Percentiles rank a stretch among this genome's conserved stretches.
phyloP scores from a whole-genome alignment of 208 protist genomes.

The Trypanosoma mega region DNA sequence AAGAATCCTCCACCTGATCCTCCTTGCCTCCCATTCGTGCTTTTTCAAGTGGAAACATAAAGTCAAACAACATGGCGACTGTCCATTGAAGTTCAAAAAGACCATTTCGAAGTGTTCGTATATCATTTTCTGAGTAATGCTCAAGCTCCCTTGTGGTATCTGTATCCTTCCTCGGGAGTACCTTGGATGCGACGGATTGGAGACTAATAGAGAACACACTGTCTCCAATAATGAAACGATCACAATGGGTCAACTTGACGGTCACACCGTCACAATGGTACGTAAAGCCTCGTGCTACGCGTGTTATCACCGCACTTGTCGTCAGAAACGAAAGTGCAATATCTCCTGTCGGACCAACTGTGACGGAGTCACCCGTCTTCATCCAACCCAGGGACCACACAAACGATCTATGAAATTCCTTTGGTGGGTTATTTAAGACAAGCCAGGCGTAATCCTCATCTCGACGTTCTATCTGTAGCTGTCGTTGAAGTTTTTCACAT shows the following conservation, averaged over 20 bases:
- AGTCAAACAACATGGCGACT: slow-evolving; percentile 57
- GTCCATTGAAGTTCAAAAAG: slow-evolving; percentile 74
- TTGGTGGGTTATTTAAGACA: slow-evolving; percentile 55
- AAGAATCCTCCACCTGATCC: background rate
- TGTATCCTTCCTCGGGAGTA: background rate
- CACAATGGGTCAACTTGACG: slow-evolving; percentile 31
- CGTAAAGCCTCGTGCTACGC: slow-evolving; percentile 28
- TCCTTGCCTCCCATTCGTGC: background rate
- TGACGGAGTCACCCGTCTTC: slow-evolving; percentile 27
- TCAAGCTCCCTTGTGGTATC: slow-evolving; percentile 10
- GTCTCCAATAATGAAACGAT: slow-evolving; percentile 46
- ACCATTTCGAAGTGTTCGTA: slow-evolving; percentile 37
- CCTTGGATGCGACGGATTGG: slow-evolving; percentile 16
- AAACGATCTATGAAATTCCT: slow-evolving; percentile 31
- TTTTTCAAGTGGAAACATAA: slow-evolving; percentile 40
- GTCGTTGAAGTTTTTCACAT: slow-evolving; percentile 32
- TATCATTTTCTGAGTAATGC: slow-evolving; percentile 23
- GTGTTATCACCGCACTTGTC: slow-evolving; percentile 27
- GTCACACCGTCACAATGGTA: slow-evolving; percentile 30
- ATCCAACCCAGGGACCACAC: slow-evolving; percentile 52
- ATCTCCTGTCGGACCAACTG: slow-evolving; percentile 38
- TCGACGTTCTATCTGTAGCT: slow-evolving; percentile 33
- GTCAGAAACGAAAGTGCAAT: slow-evolving; percentile 49
- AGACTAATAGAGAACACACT: slow-evolving; percentile 48
- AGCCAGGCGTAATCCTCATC: slow-evolving; percentile 32